Conservation (phyloP, 192 early-diverging fungal species). For the Phycomyces blakesleeanus region DNA sequence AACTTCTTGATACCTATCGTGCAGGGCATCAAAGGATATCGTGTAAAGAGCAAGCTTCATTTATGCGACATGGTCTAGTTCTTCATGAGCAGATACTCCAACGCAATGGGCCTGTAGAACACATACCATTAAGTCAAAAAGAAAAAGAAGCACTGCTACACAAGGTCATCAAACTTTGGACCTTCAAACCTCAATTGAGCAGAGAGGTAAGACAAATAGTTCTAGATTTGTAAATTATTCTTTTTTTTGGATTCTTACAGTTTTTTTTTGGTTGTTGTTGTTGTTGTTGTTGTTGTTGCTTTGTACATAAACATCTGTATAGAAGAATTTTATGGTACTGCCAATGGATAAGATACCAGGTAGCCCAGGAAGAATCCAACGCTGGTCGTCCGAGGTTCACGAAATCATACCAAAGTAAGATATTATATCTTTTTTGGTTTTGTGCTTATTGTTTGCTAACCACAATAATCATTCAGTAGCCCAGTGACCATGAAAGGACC, state of each 20-base stretch:
- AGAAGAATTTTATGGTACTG: not conserved
- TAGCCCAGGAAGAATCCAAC: not conserved
- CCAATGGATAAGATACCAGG: not conserved
- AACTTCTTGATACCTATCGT: not conserved
- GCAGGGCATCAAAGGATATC: not conserved
- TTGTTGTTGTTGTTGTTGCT: too few species aligned
- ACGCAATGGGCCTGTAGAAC: not conserved
- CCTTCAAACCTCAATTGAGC: not conserved
- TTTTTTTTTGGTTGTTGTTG: not conserved
- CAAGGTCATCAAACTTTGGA: not conserved
- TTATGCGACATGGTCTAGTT: not conserved
- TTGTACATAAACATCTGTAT: not conserved
- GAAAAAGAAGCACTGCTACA: not conserved
- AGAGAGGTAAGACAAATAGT: not conserved
- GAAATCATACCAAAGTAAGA: slow-evolving; percentile 1
- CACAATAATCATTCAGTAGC: not conserved
- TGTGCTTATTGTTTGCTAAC: too few species aligned
- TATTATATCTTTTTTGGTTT: too few species aligned
- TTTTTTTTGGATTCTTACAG: not conserved
- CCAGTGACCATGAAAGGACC: not conserved
- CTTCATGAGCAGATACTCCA: not conserved
- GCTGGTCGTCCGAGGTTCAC: slow-evolving; percentile 4
- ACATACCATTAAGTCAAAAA: not conserved
- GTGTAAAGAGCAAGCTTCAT: not conserved
- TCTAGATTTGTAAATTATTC: too few species aligned